These are phyloP conservation scores for Zygnema cylindricum DNA, from an alignment of 139 green algal genomes.

Conservation along the genomic window DNA sequence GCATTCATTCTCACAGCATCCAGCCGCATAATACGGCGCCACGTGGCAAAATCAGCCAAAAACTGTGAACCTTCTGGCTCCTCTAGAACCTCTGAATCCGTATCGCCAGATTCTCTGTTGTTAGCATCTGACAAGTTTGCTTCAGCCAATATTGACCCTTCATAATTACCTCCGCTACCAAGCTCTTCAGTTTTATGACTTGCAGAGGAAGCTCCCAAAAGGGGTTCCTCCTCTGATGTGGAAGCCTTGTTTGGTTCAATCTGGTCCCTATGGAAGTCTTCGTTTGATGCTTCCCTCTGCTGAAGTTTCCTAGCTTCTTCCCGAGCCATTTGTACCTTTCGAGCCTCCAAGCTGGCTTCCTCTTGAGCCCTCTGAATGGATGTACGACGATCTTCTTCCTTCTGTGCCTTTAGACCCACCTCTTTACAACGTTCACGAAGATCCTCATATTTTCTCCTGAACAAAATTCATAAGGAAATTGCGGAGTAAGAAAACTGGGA, in stretches of 20 bases:
- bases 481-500: no score
- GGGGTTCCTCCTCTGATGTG: no score
- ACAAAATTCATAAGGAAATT: neutral
- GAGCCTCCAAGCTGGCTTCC: neutral
- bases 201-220: no score
- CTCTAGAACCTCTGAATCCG: neutral
- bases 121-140: neutral
- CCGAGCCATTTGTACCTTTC: neutral
- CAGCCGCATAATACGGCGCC: constrained; percentile 59
- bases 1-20: constrained; percentile 61
- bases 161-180: neutral
- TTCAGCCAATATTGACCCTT: neutral
- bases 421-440: neutral
- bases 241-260: no score
- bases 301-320: neutral
- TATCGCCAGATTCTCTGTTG: neutral
- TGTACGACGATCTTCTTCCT: constrained; percentile 1
- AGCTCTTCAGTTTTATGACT: neutral
- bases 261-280: neutral
- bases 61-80: neutral
- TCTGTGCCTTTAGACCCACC: neutral
- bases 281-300: neutral
- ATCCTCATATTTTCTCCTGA: constrained; percentile 3
- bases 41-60: constrained; percentile 45
- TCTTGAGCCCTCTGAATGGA: neutral